These are phyloP conservation scores for Leucaena leucocephala DNA, from an alignment of 306 rosid species.

Conservation along the genomic window DNA sequence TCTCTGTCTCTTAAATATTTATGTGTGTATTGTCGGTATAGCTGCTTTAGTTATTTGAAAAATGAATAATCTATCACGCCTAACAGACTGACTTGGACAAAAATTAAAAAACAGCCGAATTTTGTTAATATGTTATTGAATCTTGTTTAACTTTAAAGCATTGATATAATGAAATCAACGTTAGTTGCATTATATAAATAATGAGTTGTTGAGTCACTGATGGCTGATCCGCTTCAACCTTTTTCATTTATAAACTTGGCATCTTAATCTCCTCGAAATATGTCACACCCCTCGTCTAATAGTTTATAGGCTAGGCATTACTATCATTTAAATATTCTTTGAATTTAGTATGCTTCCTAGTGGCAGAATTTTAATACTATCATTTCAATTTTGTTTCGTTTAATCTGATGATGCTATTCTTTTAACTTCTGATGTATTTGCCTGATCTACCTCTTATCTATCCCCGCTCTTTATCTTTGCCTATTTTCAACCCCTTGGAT, in stretches of 20 bases:
- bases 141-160: slow-evolving; percentile 26
- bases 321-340: slow-evolving; percentile 13
- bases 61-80: slow-evolving; percentile 40
- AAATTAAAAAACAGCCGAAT: slow-evolving; percentile 28
- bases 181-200: slow-evolving; percentile 25
- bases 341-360: slow-evolving; percentile 19
- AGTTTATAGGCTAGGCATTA: background rate
- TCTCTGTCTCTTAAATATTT: too few relatives aligned
- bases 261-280: background rate
- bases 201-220: slow-evolving; percentile 10
- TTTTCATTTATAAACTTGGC: background rate
- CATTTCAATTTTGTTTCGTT: background rate
- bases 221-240: background rate
- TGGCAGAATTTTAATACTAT: slow-evolving; percentile 16
- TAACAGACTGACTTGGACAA: slow-evolving; percentile 36
- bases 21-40: slow-evolving; percentile 4
- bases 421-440: background rate
- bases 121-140: slow-evolving; percentile 24
- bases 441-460: too few relatives aligned
- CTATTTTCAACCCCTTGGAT: too few relatives aligned
- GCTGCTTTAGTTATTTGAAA: slow-evolving; percentile 31
- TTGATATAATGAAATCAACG: slow-evolving; percentile 13
- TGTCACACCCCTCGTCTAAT: background rate
- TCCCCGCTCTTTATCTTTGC: too few relatives aligned
- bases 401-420: background rate